These are phyloP conservation scores for Besnoitia besnoiti DNA, from an alignment of 169 alveolate species.

Conservation along the genomic window DNA sequence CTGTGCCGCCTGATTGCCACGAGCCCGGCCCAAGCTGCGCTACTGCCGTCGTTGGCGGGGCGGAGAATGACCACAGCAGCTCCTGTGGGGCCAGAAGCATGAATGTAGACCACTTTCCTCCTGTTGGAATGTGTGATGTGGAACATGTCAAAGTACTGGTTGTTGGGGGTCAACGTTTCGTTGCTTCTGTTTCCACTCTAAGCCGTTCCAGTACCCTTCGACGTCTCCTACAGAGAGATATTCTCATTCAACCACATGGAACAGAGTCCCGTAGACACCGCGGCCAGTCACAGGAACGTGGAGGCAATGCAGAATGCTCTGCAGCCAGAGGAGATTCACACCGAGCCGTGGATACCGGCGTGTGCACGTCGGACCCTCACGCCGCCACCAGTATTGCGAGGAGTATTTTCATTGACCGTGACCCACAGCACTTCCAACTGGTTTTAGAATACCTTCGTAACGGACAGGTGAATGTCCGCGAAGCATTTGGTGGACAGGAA, in stretches of 20 bases:
- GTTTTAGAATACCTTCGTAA: constrained; percentile 7
- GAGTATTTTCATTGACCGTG: constrained; percentile 25
- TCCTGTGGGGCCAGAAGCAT: neutral
- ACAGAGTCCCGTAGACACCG: neutral
- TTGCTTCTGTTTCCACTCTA: neutral
- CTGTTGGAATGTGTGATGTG: neutral
- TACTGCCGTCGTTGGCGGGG: neutral
- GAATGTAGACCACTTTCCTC: neutral
- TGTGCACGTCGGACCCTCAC: too few relatives aligned
- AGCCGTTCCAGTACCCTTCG: constrained; percentile 1
- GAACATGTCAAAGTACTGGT: neutral
- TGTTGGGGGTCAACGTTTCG: neutral
- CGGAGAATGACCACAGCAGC: neutral
- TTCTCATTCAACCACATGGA: neutral
- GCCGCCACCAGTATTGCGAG: neutral
- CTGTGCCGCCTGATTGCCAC: neutral
- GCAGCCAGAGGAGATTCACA: too few relatives aligned
- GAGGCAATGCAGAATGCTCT: neutral
- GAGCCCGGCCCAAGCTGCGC: neutral
- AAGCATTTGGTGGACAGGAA: neutral
- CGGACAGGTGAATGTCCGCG: constrained; percentile 8
- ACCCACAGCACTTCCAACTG: neutral
- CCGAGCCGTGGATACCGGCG: too few relatives aligned
- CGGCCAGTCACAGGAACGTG: neutral
- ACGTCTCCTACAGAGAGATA: neutral